These are phyloP conservation scores for Ensete ventricosum DNA, from an alignment of 176 grass and related monocot genomes.

Conservation along the genomic window DNA sequence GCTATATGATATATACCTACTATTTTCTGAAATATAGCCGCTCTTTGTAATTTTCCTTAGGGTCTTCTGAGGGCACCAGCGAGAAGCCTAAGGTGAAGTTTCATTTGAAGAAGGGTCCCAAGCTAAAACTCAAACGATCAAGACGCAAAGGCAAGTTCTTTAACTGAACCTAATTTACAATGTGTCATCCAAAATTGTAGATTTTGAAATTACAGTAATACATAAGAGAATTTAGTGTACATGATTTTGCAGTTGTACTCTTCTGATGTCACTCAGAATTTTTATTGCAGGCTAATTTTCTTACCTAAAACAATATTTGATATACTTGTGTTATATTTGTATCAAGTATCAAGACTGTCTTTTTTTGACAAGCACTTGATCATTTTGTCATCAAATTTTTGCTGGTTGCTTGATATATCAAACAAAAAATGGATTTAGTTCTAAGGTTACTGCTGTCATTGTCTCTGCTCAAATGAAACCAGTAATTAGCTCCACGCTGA, in stretches of 20 bases:
- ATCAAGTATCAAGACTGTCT: too few species aligned
- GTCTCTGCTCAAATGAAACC: too few species aligned
- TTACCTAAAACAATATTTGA: too few species aligned
- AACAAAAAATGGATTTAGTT: too few species aligned
- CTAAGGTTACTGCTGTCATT: too few species aligned
- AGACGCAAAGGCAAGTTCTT: conserved; percentile 44
- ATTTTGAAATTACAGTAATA: background rate
- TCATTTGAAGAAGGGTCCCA: conserved; percentile 54
- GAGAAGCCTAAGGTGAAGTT: conserved; percentile 44
- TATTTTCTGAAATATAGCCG: conserved; percentile 2
- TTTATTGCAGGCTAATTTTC: too few species aligned
- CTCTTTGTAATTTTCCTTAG: conserved; percentile 19
- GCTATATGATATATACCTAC: background rate
- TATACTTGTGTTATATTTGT: too few species aligned
- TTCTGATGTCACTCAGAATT: background rate
- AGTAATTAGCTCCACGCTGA: too few species aligned
- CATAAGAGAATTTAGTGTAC: too few species aligned
- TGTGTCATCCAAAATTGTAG: background rate
- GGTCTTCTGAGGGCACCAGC: conserved; percentile 27
- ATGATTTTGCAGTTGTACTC: background rate
- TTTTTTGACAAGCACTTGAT: too few species aligned
- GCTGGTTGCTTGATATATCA: too few species aligned
- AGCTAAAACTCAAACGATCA: conserved; percentile 55
- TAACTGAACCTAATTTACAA: background rate
- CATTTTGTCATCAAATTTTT: too few species aligned